Evolutionary conservation across 2,329 filamentous ascomycete genomes (phyloP), one percentile per base, ranked within the genome.

Genomic region (Exophiala sp.): DNA sequence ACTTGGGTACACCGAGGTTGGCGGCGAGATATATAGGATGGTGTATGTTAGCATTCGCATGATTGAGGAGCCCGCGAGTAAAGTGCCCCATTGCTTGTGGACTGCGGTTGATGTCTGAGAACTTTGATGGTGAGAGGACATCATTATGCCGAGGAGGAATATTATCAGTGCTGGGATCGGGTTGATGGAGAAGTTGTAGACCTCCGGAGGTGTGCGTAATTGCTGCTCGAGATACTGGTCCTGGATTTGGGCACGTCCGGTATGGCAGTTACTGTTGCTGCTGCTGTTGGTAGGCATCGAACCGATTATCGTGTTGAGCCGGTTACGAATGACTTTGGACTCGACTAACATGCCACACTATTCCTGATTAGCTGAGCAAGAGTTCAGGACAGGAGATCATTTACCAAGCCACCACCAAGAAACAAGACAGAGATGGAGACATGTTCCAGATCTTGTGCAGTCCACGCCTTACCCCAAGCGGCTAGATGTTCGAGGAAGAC

Each of bases 391-490:
- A n/a, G n/a, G n/a, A n/a, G n/a, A n/a, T n/a, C 2, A 59, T 65
- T 78, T 72, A 91, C 87, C 72, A 96, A 68, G 42, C 94, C 92
- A 62, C 91, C 92, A 51, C 92, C 92, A 59, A 96, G 88, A 74
- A 97, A 97, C 69, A 97, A 83, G 43, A 96, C 78, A 0, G 92
- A 91, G 64, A 97, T 96, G 9, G 91, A 91, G 41, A 95, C 76
- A 70, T 97, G 94, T 72, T 97, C 91, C 16, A 97, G 75, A 68
- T 97, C 92, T 56, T 87, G 82, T 0, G 89, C 73, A 48, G 79
- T 84, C 87, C 91, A 97, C 47, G 71, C 78, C 8, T 76, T 73
- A 33, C 87, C 89, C 79, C 83, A 85, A 47, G 80, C 82, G 49
- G 85, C 84, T 21, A 97, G 78, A 66, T 96, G 92, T 71, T 97